Conservation (phyloP, 1,139 yeast genomes). For the Suhomyces bolitotheri region DNA sequence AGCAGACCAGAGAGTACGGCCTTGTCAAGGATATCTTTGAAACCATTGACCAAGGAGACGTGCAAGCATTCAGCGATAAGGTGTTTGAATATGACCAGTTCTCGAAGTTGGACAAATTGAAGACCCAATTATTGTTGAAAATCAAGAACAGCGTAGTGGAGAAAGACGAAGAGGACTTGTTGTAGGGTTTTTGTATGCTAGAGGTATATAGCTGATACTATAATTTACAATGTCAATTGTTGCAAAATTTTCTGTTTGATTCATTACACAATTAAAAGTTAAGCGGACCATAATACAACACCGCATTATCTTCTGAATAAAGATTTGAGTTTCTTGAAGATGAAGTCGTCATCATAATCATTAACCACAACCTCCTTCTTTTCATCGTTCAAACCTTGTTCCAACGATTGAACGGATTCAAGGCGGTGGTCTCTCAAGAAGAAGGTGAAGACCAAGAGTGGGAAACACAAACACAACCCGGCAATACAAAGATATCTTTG, state of each 20-base stretch:
- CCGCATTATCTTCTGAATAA: conserved; percentile 13
- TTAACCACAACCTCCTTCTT: conserved; percentile 38
- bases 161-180: conserved; percentile 65
- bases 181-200: conserved; percentile 8
- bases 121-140: conserved; percentile 80
- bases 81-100: conserved; percentile 87
- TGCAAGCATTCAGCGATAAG: conserved; percentile 70
- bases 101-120: conserved; percentile 86
- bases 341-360: conserved; percentile 36
- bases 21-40: conserved; percentile 65
- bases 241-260: too few species aligned
- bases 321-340: conserved; percentile 11
- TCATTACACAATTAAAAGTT: too few species aligned
- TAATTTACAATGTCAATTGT: too few species aligned
- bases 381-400: conserved; percentile 19
- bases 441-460: conserved; percentile 49
- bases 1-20: conserved; percentile 74
- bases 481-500: conserved; percentile 56
- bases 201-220: not conserved
- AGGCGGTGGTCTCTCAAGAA: conserved; percentile 58
- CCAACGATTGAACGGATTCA: conserved; percentile 39
- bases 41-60: conserved; percentile 76
- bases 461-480: conserved; percentile 57
- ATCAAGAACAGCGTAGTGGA: conserved; percentile 74
- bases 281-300: too few species aligned